Conservation (phyloP, 306 rosid genomes). For the barrel medic (Medicago truncatula) region DNA sequence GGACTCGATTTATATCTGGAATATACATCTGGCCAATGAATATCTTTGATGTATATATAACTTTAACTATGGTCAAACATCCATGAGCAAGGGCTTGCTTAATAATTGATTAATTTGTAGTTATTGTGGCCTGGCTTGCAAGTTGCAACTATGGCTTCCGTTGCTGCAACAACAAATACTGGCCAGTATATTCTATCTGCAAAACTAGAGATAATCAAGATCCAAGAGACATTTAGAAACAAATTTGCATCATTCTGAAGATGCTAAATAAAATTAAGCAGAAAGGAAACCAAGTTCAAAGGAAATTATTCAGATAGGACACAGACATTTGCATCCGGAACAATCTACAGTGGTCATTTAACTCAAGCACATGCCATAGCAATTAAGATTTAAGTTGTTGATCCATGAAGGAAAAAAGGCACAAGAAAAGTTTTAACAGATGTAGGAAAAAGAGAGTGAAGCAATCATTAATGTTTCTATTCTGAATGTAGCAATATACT, state of each 20-base stretch:
- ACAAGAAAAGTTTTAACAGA: constrained; percentile 7
- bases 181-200: not conserved
- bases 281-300: constrained; percentile 4
- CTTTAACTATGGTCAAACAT: constrained; percentile 88
- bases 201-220: not conserved
- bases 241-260: constrained; percentile 7
- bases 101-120: constrained; percentile 78
- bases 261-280: constrained; percentile 16
- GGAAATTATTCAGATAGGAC: constrained; percentile 13
- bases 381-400: constrained; percentile 7
- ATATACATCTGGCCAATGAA: constrained; percentile 50
- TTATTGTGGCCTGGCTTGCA: constrained; percentile 86
- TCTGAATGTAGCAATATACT: constrained; percentile 15
- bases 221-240: not conserved
- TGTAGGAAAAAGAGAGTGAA: not conserved
- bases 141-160: constrained; percentile 89
- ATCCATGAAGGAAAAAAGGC: not conserved
- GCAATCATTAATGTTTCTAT: not conserved
- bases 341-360: not conserved
- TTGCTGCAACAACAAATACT: constrained; percentile 49
- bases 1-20: not conserved
- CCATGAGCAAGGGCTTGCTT: constrained; percentile 94
- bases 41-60: constrained; percentile 75
- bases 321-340: constrained; percentile 20
- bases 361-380: not conserved